Conservation (phyloP, 2,329 filamentous ascomycete species). For the Exophiala oligosperma region DNA sequence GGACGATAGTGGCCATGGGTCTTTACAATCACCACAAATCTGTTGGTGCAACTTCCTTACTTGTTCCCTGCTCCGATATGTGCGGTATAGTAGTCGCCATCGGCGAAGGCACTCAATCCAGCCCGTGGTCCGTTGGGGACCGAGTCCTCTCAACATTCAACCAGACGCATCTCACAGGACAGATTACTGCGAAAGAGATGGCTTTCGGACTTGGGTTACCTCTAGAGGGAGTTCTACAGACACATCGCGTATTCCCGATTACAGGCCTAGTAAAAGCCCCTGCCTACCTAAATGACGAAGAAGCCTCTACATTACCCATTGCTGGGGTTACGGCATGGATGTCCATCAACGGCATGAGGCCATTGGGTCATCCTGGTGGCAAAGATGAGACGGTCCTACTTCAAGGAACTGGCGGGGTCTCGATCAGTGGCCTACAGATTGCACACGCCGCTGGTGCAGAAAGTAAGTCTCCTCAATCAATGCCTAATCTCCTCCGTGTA, state of each 20-base stretch:
- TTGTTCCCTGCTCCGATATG: conserved; percentile 43
- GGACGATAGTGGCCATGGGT: conserved; percentile 16
- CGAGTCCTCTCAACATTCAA: conserved; percentile 42
- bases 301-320: conserved; percentile 45
- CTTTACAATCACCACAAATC: conserved; percentile 20
- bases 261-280: conserved; percentile 44
- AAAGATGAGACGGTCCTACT: conserved; percentile 42
- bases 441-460: conserved; percentile 49
- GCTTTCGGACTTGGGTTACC: conserved; percentile 43
- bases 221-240: conserved; percentile 43
- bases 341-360: conserved; percentile 50
- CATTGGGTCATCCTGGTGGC: conserved; percentile 43
- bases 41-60: conserved; percentile 4
- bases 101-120: conserved; percentile 38
- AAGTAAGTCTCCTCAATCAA: conserved; percentile 40
- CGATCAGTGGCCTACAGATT: conserved; percentile 47
- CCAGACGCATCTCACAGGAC: conserved; percentile 42
- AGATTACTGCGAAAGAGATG: conserved; percentile 30
- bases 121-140: conserved; percentile 36
- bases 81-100: conserved; percentile 43
- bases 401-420: conserved; percentile 51
- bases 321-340: conserved; percentile 53
- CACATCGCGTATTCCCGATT: conserved; percentile 47
- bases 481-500: conserved; percentile 33
- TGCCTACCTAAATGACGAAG: conserved; percentile 41